phyloP scores from a whole-genome alignment of 805 yeast species.

The Candida sanyiensis region DNA sequence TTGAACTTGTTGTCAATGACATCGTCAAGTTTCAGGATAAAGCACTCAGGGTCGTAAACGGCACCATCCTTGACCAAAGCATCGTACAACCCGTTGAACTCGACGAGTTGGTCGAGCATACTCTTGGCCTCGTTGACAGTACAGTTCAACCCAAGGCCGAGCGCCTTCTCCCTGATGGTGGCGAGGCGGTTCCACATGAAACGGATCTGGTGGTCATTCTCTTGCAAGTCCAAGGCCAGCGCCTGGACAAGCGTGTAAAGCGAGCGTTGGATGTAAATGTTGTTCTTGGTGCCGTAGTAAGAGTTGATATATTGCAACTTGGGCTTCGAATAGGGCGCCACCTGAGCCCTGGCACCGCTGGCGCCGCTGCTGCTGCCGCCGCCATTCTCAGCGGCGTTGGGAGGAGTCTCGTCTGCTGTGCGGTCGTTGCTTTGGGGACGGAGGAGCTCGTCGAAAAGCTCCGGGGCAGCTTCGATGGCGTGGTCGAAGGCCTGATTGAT shows the following conservation, averaged over 20 bases:
- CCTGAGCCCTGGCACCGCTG: too few relatives aligned
- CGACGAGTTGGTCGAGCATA: constrained; percentile 1
- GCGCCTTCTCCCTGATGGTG: not conserved
- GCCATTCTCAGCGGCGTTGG: not conserved
- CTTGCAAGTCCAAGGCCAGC: not conserved
- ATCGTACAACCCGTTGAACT: not conserved
- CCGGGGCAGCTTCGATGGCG: not conserved
- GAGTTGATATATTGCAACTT: not conserved
- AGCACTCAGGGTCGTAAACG: not conserved
- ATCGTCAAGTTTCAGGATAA: not conserved
- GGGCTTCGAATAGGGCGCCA: too few relatives aligned
- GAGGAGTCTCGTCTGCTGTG: not conserved
- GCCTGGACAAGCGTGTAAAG: not conserved
- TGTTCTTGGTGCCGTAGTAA: not conserved
- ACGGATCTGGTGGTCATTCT: not conserved
- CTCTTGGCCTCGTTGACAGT: not conserved
- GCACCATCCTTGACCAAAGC: constrained; percentile 1
- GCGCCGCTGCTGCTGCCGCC: not conserved
- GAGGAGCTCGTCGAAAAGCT: not conserved
- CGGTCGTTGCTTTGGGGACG: not conserved
- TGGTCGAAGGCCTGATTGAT: constrained; percentile 1
- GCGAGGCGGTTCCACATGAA: not conserved
- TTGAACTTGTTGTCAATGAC: not conserved
- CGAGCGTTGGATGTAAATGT: not conserved
- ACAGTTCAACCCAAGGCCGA: not conserved